phyloP scores from a whole-genome alignment of 2,329 filamentous ascomycete species.

The Metarhizium humberi region DNA sequence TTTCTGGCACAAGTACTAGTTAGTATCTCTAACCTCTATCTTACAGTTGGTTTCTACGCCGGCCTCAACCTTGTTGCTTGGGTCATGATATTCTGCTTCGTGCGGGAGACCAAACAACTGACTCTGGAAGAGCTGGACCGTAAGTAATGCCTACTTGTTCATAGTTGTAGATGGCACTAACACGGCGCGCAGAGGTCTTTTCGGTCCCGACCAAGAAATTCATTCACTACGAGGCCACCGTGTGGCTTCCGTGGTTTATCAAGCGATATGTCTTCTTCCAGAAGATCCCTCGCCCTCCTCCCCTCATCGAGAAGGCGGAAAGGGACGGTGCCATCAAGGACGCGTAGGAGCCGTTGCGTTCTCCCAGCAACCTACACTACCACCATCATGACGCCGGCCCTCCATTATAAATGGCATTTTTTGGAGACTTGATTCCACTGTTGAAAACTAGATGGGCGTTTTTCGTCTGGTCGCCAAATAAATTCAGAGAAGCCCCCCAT shows the following conservation, averaged over 20 bases:
- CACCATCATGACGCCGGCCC: no score
- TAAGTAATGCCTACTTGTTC: constrained; percentile 2
- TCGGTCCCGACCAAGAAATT: constrained; percentile 22
- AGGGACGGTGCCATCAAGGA: constrained; percentile 4
- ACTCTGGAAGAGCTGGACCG: constrained; percentile 32
- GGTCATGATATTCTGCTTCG: constrained; percentile 36
- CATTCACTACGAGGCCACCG: constrained; percentile 21
- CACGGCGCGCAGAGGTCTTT: constrained; percentile 18
- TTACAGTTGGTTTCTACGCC: constrained; percentile 30
- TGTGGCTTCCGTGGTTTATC: constrained; percentile 27
- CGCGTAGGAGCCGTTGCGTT: neutral
- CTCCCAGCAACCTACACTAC: no score
- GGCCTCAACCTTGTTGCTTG: constrained; percentile 35
- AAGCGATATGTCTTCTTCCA: constrained; percentile 26
- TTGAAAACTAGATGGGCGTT: no score
- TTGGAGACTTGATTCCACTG: no score
- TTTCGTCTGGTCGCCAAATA: no score
- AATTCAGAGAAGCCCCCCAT: no score
- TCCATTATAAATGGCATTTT: no score
- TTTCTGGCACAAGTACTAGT: neutral
- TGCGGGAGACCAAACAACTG: constrained; percentile 38
- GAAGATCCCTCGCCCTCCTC: constrained; percentile 22
- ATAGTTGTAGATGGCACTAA: neutral
- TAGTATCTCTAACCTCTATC: neutral
- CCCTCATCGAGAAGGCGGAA: constrained; percentile 15